These are phyloP conservation scores for Polyporus arcularius DNA, from an alignment of 768 basidiomycete genomes.

Conservation along the genomic window DNA sequence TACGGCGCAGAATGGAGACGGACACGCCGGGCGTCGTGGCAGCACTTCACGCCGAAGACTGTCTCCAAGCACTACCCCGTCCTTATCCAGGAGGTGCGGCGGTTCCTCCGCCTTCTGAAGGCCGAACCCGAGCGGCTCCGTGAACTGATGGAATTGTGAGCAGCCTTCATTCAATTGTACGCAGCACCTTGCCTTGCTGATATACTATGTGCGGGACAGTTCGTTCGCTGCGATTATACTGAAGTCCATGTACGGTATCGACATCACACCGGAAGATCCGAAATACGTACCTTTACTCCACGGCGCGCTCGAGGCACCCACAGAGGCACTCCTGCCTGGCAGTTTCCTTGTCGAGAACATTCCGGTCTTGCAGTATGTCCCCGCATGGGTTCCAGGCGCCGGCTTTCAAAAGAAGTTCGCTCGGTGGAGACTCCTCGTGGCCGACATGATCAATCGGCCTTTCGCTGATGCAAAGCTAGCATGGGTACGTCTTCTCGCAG, in stretches of 20 bases:
- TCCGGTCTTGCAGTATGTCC: slow-evolving; percentile 5
- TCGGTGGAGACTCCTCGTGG: background rate
- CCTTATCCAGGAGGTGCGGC: background rate
- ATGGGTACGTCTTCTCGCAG: background rate
- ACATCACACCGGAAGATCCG: slow-evolving; percentile 12
- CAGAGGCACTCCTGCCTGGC: background rate
- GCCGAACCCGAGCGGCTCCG: background rate
- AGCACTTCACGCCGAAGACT: background rate
- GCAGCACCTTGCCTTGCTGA: no score
- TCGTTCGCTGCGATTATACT: slow-evolving; percentile 18
- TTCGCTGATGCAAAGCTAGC: background rate
- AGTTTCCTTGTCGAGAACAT: slow-evolving; percentile 2
- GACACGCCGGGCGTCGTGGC: background rate
- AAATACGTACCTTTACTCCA: slow-evolving; percentile 2
- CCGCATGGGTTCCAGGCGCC: slow-evolving; percentile 7
- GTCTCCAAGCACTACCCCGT: background rate
- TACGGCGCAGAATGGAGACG: background rate
- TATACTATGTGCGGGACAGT: background rate
- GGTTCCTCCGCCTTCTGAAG: background rate
- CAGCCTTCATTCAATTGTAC: no score
- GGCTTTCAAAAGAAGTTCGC: slow-evolving; percentile 5
- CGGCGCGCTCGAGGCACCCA: background rate
- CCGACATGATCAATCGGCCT: background rate
- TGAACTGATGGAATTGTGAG: slow-evolving; percentile 1
- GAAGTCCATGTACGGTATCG: slow-evolving; percentile 23